These are phyloP conservation scores for Brachypodium distachyon DNA, from an alignment of 202 grass and related monocot species.

Conservation along the genomic window DNA sequence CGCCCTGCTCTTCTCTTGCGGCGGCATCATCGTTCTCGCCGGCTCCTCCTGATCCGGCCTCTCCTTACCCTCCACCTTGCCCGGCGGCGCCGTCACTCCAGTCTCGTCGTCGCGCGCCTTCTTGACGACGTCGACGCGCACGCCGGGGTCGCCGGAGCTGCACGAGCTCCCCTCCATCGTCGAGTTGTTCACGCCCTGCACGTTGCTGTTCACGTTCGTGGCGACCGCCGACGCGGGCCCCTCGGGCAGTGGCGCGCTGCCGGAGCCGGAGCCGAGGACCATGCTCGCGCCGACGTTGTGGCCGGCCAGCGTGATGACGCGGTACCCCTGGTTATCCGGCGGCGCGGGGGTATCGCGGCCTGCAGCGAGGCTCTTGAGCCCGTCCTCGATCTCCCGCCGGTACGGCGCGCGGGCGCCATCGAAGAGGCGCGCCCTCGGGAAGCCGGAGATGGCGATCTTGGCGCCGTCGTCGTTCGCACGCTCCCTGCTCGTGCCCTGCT, in stretches of 20 bases:
- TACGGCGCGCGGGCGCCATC: slow-evolving; percentile 34
- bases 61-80: background rate
- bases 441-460: slow-evolving; percentile 46
- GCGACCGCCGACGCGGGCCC: background rate
- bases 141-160: slow-evolving; percentile 52
- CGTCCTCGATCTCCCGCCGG: slow-evolving; percentile 48
- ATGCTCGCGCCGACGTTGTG: slow-evolving; percentile 81
- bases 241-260: background rate
- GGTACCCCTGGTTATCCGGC: slow-evolving; percentile 23
- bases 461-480: slow-evolving; percentile 3
- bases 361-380: slow-evolving; percentile 34
- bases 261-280: slow-evolving; percentile 19
- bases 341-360: background rate
- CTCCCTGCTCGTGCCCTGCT: background rate
- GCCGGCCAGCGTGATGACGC: slow-evolving; percentile 65
- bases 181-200: slow-evolving; percentile 88
- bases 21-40: slow-evolving; percentile 20
- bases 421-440: slow-evolving; percentile 29
- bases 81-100: background rate
- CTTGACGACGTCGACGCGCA: slow-evolving; percentile 53
- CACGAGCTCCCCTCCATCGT: slow-evolving; percentile 64
- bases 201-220: slow-evolving; percentile 73
- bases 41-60: slow-evolving; percentile 5
- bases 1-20: slow-evolving; percentile 16
- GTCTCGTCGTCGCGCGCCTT: slow-evolving; percentile 27